Base-by-base conservation (phyloP, 495 filamentous ascomycete species). In the Talaromyces borbonicus region DNA sequence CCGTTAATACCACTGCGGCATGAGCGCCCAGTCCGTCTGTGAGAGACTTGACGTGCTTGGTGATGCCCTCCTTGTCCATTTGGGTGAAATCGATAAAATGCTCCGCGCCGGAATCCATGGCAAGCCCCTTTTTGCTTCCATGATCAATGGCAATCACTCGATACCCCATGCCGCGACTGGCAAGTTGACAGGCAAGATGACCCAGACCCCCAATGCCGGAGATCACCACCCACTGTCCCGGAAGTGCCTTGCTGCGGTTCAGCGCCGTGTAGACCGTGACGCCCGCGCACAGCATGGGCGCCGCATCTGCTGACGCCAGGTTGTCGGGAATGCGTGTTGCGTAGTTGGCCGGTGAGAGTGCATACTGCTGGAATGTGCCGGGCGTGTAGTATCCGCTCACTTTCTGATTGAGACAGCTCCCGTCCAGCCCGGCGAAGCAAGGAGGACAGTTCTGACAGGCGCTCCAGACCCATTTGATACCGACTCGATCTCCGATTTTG, bases 321-420 rank as follows among this genome's bases (percentile, higher is more conserved):
- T 43, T 54, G 1, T 76, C 67, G 0, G 79, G 78, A 44, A 82
- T 71, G n/a, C 54, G 55, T 64, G 68, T 78, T 23, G 80, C 54
- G 46, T 68, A 79, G 3, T 67, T 53, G 15, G 73, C 77, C 15
- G 65, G 65, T 73, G 74, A 80, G 20, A 81, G 64, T 0, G 69
- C 71, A 46, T 75, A 87, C 58, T 85, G 78, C 57, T 84, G 81
- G 60, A 87, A 86, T 19, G 81, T 87, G 25, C 82, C 81, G 0
- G 80, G 80, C 22, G 67, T 65, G 49, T 74, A 73, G 58, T 73
- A 75, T 18, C 71, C 67, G n/a, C 65, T 68, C 30, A 81, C 54
- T 52, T 76, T 78, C 38, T 68, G 65, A 43, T 76, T 74, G 52
- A 72, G 71, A 65, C 79, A 83, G 23, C 72, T 49, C 1, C 68